Evolutionary conservation across 345 rosid genomes (phyloP).

Genomic region (Eucalyptus tenuipes): DNA sequence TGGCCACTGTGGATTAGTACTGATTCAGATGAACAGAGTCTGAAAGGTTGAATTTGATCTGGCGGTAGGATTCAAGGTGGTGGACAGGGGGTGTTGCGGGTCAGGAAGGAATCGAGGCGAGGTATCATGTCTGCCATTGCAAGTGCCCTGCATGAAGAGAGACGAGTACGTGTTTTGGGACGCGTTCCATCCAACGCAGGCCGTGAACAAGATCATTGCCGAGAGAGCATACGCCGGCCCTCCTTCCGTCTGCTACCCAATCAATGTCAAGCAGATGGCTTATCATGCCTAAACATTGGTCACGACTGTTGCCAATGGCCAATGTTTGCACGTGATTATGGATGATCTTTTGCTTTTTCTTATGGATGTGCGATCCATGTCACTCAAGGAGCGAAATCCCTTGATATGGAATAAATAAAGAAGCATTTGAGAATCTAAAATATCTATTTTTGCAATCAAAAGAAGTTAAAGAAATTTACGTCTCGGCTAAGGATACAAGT

Average conservation of each 20-base stretch:
- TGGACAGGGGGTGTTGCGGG: conserved; percentile 58
- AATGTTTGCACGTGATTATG: not conserved
- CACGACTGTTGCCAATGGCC: not conserved
- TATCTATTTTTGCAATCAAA: not conserved
- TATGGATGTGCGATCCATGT: not conserved
- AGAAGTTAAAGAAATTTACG: not conserved
- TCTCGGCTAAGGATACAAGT: not conserved
- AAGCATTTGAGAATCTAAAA: not conserved
- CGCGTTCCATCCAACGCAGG: conserved; percentile 59
- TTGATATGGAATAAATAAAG: not conserved
- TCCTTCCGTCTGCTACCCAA: conserved; percentile 38
- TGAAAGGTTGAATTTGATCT: not conserved
- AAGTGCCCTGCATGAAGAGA: conserved; percentile 40
- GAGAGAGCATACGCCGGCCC: conserved; percentile 35
- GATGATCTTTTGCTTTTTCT: not conserved
- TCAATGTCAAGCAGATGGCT: conserved; percentile 42
- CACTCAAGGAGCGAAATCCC: not conserved
- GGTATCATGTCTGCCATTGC: conserved; percentile 53
- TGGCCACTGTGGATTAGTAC: not conserved
- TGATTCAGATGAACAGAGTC: not conserved
- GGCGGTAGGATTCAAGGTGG: conserved; percentile 28
- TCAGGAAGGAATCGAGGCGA: conserved; percentile 50
- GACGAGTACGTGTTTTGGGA: conserved; percentile 57
- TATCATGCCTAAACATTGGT: not conserved
- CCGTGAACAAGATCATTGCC: conserved; percentile 44